These are phyloP conservation scores for Violaceomyces palustris DNA, from an alignment of 1,284 basidiomycete species.

Conservation along the genomic window DNA sequence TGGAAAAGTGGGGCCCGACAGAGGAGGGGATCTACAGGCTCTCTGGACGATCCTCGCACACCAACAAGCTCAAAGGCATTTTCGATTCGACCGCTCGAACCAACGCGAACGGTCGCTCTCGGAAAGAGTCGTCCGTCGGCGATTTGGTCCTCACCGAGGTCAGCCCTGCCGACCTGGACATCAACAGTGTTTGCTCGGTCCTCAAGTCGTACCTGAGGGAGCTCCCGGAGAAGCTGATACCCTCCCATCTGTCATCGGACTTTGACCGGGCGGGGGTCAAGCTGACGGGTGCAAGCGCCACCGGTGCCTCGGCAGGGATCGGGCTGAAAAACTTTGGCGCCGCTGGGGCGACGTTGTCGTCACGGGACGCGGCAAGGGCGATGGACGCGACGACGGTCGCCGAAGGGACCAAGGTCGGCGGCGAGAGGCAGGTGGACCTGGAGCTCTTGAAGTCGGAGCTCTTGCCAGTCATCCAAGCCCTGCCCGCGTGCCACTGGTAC, in stretches of 20 bases:
- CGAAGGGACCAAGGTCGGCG: neutral
- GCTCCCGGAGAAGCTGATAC: slow-evolving; percentile 37
- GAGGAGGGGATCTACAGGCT: slow-evolving; percentile 51
- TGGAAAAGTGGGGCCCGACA: slow-evolving; percentile 41
- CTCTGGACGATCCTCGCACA: slow-evolving; percentile 45
- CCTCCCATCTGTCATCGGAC: slow-evolving; percentile 3
- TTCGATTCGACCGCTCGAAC: slow-evolving; percentile 28
- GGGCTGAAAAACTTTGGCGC: too few species aligned
- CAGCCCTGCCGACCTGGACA: slow-evolving; percentile 45
- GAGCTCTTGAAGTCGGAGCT: too few species aligned
- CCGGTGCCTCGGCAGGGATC: too few species aligned
- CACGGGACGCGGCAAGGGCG: too few species aligned
- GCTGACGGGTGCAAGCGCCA: slow-evolving; percentile 1
- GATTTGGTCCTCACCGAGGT: slow-evolving; percentile 39
- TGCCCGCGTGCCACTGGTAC: slow-evolving; percentile 45
- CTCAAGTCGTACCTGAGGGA: slow-evolving; percentile 48
- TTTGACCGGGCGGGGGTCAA: slow-evolving; percentile 17
- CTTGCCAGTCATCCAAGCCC: slow-evolving; percentile 15
- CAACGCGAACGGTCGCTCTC: neutral
- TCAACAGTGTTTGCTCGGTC: slow-evolving; percentile 49
- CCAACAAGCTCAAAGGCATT: slow-evolving; percentile 28
- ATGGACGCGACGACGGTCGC: neutral
- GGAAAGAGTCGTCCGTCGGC: slow-evolving; percentile 1
- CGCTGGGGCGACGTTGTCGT: too few species aligned
- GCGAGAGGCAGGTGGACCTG: neutral